Evolutionary conservation across 306 rosid species (phyloP).

Genomic region (Vigna hirtella): DNA sequence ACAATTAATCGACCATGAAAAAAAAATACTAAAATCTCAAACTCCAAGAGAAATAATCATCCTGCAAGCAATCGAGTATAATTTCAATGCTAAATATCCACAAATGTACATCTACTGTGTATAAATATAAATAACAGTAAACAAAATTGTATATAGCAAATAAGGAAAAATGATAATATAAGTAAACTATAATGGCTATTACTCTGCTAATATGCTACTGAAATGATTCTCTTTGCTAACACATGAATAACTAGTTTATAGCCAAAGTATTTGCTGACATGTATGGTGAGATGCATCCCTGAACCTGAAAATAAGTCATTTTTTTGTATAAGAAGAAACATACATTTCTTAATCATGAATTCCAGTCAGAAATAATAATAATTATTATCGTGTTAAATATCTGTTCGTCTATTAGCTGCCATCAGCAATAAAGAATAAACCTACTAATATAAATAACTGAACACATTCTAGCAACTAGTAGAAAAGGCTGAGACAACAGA

Average conservation of each 20-base stretch:
- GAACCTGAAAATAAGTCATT: slow-evolving; percentile 58
- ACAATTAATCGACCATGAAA: not conserved
- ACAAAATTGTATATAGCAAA: not conserved
- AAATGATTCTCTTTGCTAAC: not conserved
- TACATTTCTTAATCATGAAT: not conserved
- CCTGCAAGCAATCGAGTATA: not conserved
- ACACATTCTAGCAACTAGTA: not conserved
- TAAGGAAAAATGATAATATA: not conserved
- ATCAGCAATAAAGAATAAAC: not conserved
- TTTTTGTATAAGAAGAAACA: slow-evolving; percentile 26
- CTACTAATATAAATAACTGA: not conserved
- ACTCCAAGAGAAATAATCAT: not conserved
- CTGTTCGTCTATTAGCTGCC: too few relatives aligned
- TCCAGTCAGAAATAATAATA: not conserved
- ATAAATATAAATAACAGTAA: not conserved
- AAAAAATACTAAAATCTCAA: not conserved
- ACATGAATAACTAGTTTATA: slow-evolving; percentile 43
- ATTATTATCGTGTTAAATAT: not conserved
- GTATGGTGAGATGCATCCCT: slow-evolving; percentile 80
- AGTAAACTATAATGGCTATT: not conserved
- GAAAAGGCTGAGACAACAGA: not conserved
- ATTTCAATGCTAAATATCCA: not conserved
- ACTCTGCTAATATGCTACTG: too few relatives aligned
- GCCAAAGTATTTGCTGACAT: slow-evolving; percentile 63
- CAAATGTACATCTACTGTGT: not conserved